phyloP scores from a whole-genome alignment of 176 grass and related monocot genomes.

The Carex pumila region DNA sequence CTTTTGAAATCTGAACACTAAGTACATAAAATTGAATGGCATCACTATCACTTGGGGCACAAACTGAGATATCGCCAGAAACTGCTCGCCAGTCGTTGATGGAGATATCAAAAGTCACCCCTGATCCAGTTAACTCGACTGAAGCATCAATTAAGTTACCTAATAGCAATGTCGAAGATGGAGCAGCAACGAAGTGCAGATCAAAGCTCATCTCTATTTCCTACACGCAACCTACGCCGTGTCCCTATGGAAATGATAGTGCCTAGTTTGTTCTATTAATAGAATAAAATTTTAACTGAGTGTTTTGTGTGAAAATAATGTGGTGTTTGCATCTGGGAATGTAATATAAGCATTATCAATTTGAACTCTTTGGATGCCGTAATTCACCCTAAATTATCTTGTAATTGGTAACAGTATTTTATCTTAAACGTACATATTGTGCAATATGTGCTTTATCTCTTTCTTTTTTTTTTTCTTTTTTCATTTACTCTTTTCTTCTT shows the following conservation, averaged over 20 bases:
- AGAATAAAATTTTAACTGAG: neutral
- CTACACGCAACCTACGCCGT: constrained; percentile 36
- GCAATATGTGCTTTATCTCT: constrained; percentile 7
- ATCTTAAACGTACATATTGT: neutral
- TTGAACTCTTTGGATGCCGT: neutral
- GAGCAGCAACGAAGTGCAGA: constrained; percentile 53
- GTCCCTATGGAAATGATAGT: constrained; percentile 24
- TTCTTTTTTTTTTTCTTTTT: neutral
- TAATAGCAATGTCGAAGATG: constrained; percentile 11
- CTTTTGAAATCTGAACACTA: constrained; percentile 25
- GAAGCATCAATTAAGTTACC: constrained; percentile 15
- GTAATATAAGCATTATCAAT: neutral
- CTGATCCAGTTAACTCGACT: constrained; percentile 24
- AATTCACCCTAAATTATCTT: constrained; percentile 9
- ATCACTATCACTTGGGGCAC: constrained; percentile 30
- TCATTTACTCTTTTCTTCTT: neutral
- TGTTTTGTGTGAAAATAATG: constrained; percentile 26
- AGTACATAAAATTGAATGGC: constrained; percentile 38
- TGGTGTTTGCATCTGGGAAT: neutral
- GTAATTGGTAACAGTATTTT: constrained; percentile 14
- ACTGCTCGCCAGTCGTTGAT: constrained; percentile 65
- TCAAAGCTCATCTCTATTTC: constrained; percentile 89
- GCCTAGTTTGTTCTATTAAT: neutral
- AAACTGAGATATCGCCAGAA: constrained; percentile 45
- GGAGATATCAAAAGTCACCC: constrained; percentile 60